phyloP scores from a whole-genome alignment of 2,329 filamentous ascomycete genomes.

The Alternaria solani region DNA sequence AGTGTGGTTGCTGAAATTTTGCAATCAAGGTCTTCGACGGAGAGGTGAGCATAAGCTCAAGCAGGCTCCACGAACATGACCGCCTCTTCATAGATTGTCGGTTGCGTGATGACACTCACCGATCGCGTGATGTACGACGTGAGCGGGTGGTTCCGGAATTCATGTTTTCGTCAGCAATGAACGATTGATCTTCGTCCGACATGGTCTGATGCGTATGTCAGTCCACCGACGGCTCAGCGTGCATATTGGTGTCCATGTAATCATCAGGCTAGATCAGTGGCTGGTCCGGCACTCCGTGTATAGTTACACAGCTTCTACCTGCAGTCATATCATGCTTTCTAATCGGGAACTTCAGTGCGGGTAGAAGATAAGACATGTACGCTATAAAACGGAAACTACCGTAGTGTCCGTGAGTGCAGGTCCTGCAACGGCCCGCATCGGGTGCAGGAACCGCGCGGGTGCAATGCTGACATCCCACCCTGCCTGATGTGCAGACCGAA shows the following conservation, averaged over 20 bases:
- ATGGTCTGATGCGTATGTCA: background rate
- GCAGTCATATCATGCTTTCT: background rate
- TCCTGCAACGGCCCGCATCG: background rate
- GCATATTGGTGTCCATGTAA: background rate
- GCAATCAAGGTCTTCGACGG: background rate
- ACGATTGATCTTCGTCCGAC: background rate
- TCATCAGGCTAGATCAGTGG: background rate
- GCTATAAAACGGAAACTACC: background rate
- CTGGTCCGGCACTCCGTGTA: background rate
- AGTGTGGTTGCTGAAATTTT: background rate
- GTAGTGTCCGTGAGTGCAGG: background rate
- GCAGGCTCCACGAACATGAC: background rate
- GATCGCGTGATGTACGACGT: background rate
- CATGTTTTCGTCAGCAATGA: background rate
- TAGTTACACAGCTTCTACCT: background rate
- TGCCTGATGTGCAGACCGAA: background rate
- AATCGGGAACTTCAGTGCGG: background rate
- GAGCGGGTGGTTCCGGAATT: background rate
- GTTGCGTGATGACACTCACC: background rate
- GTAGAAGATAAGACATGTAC: background rate
- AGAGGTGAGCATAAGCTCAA: background rate
- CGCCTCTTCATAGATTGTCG: background rate
- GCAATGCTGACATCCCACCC: background rate
- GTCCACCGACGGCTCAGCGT: background rate
- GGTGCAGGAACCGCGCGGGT: background rate